A percentile compares a stretch with the other conserved stretches of the same genome.
These are phyloP conservation scores for Barnettozyma siamensis DNA, from an alignment of 805 yeast species.

Conservation along the genomic window DNA sequence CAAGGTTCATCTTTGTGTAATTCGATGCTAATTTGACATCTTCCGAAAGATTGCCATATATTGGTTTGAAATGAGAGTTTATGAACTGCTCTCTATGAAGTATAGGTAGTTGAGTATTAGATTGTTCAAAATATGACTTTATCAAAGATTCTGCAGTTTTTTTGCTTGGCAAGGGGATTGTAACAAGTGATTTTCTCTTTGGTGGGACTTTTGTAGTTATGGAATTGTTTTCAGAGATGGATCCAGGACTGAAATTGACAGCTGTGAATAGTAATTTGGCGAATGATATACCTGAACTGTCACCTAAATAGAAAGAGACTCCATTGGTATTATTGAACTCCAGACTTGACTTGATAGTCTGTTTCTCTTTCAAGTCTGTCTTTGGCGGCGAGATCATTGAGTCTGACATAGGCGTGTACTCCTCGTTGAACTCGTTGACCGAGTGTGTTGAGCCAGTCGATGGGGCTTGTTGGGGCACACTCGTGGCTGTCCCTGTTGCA, in stretches of 20 bases:
- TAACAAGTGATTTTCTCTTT: constrained; percentile 10
- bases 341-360: constrained; percentile 21
- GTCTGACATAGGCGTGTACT: neutral
- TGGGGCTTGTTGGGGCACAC: neutral
- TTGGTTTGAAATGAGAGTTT: constrained; percentile 60
- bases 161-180: constrained; percentile 60
- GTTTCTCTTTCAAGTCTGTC: constrained; percentile 10
- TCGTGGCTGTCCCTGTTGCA: constrained; percentile 6
- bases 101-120: constrained; percentile 80
- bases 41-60: constrained; percentile 64
- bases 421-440: neutral
- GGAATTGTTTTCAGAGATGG: constrained; percentile 24
- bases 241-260: constrained; percentile 46
- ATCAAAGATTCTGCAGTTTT: constrained; percentile 61
- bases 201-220: constrained; percentile 24
- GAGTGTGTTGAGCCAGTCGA: neutral
- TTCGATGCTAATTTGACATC: constrained; percentile 54
- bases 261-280: constrained; percentile 77
- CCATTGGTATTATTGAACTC: constrained; percentile 15
- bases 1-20: constrained; percentile 41
- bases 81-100: constrained; percentile 78
- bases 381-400: constrained; percentile 8
- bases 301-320: constrained; percentile 36
- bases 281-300: constrained; percentile 61
- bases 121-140: constrained; percentile 64